phyloP scores from a whole-genome alignment of 208 protist genomes.

The Wallacemonas sp. region DNA sequence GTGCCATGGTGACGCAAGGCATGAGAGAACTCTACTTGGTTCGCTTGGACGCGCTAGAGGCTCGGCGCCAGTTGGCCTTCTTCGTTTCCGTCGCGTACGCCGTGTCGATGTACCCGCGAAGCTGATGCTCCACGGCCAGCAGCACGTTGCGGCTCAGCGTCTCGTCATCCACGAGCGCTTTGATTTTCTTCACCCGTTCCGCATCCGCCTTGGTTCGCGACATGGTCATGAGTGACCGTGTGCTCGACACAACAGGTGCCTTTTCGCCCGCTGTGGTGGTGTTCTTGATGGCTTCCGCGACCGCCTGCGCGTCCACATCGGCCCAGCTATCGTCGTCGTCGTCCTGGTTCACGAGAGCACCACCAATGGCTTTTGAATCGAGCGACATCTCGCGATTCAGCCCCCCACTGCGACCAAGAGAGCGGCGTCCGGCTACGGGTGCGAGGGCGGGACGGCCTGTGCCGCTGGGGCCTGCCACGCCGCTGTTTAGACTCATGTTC shows the following conservation, averaged over 20 bases:
- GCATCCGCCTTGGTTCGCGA: slow-evolving; percentile 21
- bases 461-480: neutral
- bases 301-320: slow-evolving; percentile 20
- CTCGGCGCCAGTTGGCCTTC: neutral
- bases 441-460: neutral
- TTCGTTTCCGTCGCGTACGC: neutral
- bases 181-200: slow-evolving; percentile 13
- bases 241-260: slow-evolving; percentile 14
- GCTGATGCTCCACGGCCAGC: slow-evolving; percentile 42
- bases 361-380: slow-evolving; percentile 34
- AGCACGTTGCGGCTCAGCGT: slow-evolving; percentile 42
- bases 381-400: slow-evolving; percentile 26
- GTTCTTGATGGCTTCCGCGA: neutral
- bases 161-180: slow-evolving; percentile 33
- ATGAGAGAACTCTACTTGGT: no score
- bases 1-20: no score
- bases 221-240: slow-evolving; percentile 26
- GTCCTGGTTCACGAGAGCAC: neutral
- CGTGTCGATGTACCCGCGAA: slow-evolving; percentile 31
- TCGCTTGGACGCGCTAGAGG: neutral
- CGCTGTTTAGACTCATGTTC: slow-evolving; percentile 27
- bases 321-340: slow-evolving; percentile 41
- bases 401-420: neutral
- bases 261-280: neutral
- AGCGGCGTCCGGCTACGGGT: neutral